Evolutionary conservation across 176 grass and related monocot genomes (phyloP), one percentile per base, ranked within the genome.

Genomic region (Paspalum vaginatum): DNA sequence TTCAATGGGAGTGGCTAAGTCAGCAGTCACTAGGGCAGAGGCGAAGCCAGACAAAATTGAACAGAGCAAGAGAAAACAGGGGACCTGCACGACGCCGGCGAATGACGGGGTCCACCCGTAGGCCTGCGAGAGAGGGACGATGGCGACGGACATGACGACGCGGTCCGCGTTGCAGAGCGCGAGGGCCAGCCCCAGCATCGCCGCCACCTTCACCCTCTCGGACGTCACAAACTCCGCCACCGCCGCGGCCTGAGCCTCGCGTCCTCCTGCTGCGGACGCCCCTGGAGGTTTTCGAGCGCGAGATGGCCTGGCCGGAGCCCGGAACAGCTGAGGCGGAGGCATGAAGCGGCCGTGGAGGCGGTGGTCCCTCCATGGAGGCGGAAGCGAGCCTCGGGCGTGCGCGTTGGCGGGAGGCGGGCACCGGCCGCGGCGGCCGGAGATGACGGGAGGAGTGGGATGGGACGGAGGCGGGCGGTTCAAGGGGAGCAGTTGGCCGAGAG

Each of bases 91-190:
- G 44, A 98, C 79, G 38, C 95, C 95, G 17, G 90, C 62, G 39
- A 98, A 89, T 8, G 95, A 89, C 37, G 87, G 85, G 47, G 83
- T 93, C 95, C 95, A 98, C 2, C 90, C 92, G 51, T 91, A 88
- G 3, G 92, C 84, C 61, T 87, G 83, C 27, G 95, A 94, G 74
- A 98, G 92, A 27, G 95, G 95, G 20, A 98, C 92, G 65, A 98
- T 95, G 69, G 90, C 92, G 5, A 98, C 92, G 25, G 95, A 98
- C 95, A 98, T 98, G 61, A 98, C 95, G 22, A 94, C 95, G 56
- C 95, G 85, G 71, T 95, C 95, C 45, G 95, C 95, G 84, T 98
- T 98, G 86, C 95, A 98, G 43, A 98, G 90, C 47, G 90, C 90
- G 18, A 98, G 88, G 20, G 90, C 95, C 50, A 98, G 83, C 11